Evolutionary conservation across 805 yeast genomes (phyloP), one percentile per base, ranked within the genome.

Genomic region (Pichia exigua): DNA sequence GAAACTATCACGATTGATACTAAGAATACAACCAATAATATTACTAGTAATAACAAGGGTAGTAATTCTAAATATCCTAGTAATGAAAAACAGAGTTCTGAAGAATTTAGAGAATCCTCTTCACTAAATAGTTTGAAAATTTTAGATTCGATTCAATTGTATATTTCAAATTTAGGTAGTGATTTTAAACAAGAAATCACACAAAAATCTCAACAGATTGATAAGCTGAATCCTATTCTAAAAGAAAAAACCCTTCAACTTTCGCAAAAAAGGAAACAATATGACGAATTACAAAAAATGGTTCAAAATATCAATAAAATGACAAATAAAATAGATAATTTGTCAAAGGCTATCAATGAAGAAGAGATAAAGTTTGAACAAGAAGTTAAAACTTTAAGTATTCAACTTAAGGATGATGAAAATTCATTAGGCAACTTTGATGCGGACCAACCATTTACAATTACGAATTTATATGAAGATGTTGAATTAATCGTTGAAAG

Each of bases 391-490:
- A 60, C 61, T 42, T 54, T 68, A 28, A 65, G 66, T 18, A 51
- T 65, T 44, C 64, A 69, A n/a, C 44, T 65, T 30, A 60, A 56
- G 43, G 66, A 63, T 67, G 71, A 60, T 61, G 39, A 35, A 35
- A 62, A 65, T 57, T 74, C 67, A 54, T 77, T 77, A 24, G 83
- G 82, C 26, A 81, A 76, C 51, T 84, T 81, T 60, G 92, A 86
- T 66, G 92, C 96, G 0, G 97, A 91, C 67, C 92, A 87, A 62
- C 96, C 97, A n/a, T 92, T 88, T 67, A 76, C 85, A 46, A 77
- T 88, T 12, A 73, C 77, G 61, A 73, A 79, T 8, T 73, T 87
- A 15, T 83, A 77, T 61, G 76, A 79, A 41, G 75, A 74, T 56
- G 66, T 86, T n/a, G 75, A 73, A 50, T 55, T 62, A 8, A 47